Evolutionary conservation across 352 stramenopile species (phyloP).

Genomic region (Aphanomyces euteiches): DNA sequence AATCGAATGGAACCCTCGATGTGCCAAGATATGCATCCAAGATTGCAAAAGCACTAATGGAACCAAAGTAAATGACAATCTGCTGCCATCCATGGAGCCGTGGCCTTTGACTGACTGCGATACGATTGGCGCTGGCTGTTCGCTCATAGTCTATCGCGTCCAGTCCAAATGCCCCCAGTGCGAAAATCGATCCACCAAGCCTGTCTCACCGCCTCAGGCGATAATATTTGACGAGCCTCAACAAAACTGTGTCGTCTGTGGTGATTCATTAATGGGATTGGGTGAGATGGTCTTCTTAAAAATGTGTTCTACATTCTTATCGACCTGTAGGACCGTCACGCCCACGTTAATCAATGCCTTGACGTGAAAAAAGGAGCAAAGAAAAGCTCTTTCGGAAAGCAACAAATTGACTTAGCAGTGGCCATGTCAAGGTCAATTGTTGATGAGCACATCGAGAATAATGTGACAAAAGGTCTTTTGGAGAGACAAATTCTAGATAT

Average conservation of each 20-base stretch:
- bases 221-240: not conserved
- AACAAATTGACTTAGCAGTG: conserved; percentile 18
- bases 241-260: conserved; percentile 20
- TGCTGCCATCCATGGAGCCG: not conserved
- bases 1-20: not conserved
- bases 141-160: conserved; percentile 19
- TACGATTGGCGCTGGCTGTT: conserved; percentile 14
- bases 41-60: conserved; percentile 28
- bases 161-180: not conserved
- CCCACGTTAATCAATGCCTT: conserved; percentile 27
- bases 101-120: conserved; percentile 11
- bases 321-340: conserved; percentile 7
- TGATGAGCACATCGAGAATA: conserved; percentile 9
- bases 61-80: conserved; percentile 21
- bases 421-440: conserved; percentile 24
- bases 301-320: not conserved
- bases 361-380: conserved; percentile 11
- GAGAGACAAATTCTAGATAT: conserved; percentile 12
- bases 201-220: not conserved
- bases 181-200: not conserved
- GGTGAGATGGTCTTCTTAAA: conserved; percentile 3
- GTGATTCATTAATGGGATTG: conserved; percentile 6
- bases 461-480: conserved; percentile 8
- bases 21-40: not conserved
- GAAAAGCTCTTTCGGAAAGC: conserved; percentile 12